Evolutionary conservation across 768 basidiomycete species (phyloP).

Genomic region (Termitomyces sp.): DNA sequence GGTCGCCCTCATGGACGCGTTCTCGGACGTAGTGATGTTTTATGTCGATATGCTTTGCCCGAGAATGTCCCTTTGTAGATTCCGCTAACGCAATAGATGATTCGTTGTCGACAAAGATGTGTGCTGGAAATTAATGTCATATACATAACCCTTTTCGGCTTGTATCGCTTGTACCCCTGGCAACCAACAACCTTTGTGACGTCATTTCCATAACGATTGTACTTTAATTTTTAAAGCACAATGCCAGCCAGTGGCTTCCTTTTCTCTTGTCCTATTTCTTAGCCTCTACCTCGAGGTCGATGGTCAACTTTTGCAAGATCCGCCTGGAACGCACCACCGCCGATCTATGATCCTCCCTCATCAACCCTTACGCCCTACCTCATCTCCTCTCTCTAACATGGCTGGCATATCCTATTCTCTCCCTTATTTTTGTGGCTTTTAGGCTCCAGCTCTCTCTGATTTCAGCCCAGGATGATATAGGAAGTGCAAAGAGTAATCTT

Average conservation of each 20-base stretch:
- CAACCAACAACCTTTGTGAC: too few relatives aligned
- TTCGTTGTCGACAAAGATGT: too few relatives aligned
- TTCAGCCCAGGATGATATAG: conserved; percentile 61
- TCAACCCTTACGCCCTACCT: conserved; percentile 67
- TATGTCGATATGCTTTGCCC: too few relatives aligned
- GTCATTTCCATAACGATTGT: background rate
- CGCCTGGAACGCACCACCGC: conserved; percentile 41
- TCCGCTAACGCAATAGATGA: too few relatives aligned
- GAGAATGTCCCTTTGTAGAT: too few relatives aligned
- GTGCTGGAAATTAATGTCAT: too few relatives aligned
- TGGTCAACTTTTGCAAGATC: conserved; percentile 36
- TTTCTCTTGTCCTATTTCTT: conserved; percentile 12
- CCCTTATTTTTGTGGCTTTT: conserved; percentile 83
- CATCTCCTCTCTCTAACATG: conserved; percentile 84
- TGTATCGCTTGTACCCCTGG: too few relatives aligned
- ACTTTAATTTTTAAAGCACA: conserved; percentile 11
- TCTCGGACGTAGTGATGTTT: too few relatives aligned
- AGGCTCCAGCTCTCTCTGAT: conserved; percentile 70
- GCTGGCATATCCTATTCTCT: conserved; percentile 89
- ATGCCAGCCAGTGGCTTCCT: conserved; percentile 7
- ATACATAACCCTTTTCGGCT: too few relatives aligned
- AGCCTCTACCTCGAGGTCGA: conserved; percentile 31
- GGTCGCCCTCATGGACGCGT: too few relatives aligned
- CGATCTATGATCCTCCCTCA: conserved; percentile 47
- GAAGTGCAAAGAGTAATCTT: conserved; percentile 68